Evolutionary conservation across 495 filamentous ascomycete species (phyloP).

Genomic region (Rusavskia elegans): DNA sequence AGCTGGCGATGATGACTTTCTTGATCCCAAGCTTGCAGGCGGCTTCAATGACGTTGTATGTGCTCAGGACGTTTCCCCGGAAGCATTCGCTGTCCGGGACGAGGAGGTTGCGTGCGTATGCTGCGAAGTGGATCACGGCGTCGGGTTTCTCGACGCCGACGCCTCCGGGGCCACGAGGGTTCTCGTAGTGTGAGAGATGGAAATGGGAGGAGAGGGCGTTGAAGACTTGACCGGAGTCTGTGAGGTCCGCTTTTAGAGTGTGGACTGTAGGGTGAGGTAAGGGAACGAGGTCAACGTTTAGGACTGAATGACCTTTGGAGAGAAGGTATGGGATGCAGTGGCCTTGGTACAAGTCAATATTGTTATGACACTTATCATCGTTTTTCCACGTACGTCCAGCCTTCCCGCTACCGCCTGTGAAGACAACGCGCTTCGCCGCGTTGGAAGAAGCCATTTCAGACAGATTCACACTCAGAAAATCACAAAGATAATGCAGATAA

Average conservation of each 20-base stretch:
- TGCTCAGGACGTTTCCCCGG: constrained; percentile 32
- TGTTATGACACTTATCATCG: neutral
- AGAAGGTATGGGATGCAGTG: constrained; percentile 40
- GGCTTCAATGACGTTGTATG: constrained; percentile 47
- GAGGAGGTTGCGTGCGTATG: constrained; percentile 43
- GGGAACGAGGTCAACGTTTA: constrained; percentile 42
- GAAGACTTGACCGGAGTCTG: constrained; percentile 42
- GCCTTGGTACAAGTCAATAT: neutral
- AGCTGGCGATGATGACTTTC: constrained; percentile 43
- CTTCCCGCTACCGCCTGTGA: constrained; percentile 44
- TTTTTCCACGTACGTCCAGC: constrained; percentile 25
- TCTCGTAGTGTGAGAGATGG: constrained; percentile 31
- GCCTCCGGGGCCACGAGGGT: constrained; percentile 16
- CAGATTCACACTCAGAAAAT: neutral
- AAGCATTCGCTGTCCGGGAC: constrained; percentile 45
- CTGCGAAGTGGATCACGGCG: constrained; percentile 46
- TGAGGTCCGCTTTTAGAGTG: constrained; percentile 41
- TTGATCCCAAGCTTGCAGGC: constrained; percentile 41
- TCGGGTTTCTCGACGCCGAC: constrained; percentile 26
- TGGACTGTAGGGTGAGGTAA: constrained; percentile 30
- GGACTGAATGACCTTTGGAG: constrained; percentile 32
- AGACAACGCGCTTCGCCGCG: constrained; percentile 30
- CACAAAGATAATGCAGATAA: too few relatives aligned
- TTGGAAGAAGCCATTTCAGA: constrained; percentile 4
- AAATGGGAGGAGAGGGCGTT: constrained; percentile 41